These are phyloP conservation scores for Candida gigantensis DNA, from an alignment of 1,139 yeast species.

Conservation along the genomic window DNA sequence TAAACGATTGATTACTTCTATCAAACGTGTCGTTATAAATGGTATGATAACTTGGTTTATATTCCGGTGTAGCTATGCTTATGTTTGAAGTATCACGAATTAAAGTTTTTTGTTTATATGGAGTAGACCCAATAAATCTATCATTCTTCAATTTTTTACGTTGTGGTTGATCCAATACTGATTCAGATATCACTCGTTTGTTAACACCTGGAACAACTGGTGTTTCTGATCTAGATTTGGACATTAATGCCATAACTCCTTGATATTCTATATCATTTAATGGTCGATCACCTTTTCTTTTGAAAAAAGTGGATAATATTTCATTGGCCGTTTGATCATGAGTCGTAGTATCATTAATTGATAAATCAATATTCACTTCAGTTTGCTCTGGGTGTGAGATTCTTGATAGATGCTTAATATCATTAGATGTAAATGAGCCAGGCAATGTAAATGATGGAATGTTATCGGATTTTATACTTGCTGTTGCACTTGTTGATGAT, in stretches of 20 bases:
- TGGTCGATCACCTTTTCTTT: constrained; percentile 72
- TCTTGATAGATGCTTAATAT: constrained; percentile 1
- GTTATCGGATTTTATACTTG: neutral
- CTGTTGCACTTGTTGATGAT: neutral
- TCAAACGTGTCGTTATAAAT: constrained; percentile 27
- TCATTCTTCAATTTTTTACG: constrained; percentile 6
- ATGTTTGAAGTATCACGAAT: constrained; percentile 13
- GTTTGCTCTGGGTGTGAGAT: neutral
- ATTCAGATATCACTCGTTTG: constrained; percentile 5
- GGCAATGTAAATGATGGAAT: constrained; percentile 10
- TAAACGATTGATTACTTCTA: constrained; percentile 19
- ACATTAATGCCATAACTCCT: constrained; percentile 69
- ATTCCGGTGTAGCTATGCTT: constrained; percentile 39
- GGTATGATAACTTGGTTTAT: constrained; percentile 40
- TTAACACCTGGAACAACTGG: no score
- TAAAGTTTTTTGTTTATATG: constrained; percentile 14
- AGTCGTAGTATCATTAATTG: constrained; percentile 4
- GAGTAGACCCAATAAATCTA: neutral
- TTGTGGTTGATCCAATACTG: constrained; percentile 6
- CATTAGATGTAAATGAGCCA: constrained; percentile 10
- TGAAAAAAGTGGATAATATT: constrained; percentile 70
- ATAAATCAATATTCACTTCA: neutral
- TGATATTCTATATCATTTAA: constrained; percentile 77
- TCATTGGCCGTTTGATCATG: constrained; percentile 43
- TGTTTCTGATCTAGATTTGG: constrained; percentile 22